phyloP scores from a whole-genome alignment of 2,329 filamentous ascomycete genomes.

The Exophiala sp. region DNA sequence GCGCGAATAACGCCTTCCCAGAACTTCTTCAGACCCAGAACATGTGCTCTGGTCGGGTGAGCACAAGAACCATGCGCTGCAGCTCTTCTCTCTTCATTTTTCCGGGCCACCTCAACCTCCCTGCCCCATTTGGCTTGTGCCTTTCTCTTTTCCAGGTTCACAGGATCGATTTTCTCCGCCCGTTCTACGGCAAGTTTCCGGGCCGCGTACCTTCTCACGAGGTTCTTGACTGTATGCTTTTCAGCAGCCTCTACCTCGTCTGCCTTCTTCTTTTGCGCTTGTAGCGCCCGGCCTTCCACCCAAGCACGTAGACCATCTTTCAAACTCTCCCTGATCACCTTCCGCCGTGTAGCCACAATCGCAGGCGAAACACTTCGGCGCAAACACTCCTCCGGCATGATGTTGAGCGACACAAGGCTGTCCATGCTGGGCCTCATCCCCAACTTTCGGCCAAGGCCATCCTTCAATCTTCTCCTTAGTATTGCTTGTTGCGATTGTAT shows the following conservation, averaged over 20 bases:
- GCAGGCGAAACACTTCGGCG: conserved; percentile 51
- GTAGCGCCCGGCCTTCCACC: conserved; percentile 48
- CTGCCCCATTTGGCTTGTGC: conserved; percentile 24
- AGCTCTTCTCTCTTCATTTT: conserved; percentile 20
- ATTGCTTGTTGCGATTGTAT: conserved; percentile 27
- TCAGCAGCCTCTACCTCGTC: conserved; percentile 35
- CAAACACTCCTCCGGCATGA: conserved; percentile 33
- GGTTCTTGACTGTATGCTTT: conserved; percentile 23
- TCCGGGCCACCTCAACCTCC: conserved; percentile 21
- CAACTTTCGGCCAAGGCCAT: conserved; percentile 26
- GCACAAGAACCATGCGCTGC: conserved; percentile 17
- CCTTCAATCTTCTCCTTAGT: conserved; percentile 20
- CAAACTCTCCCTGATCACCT: conserved; percentile 63
- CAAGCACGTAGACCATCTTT: conserved; percentile 65
- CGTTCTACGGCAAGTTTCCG: conserved; percentile 20
- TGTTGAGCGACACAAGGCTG: conserved; percentile 31
- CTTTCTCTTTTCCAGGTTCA: conserved; percentile 22
- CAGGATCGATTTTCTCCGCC: conserved; percentile 10
- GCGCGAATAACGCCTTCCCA: conserved; percentile 58
- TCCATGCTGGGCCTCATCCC: conserved; percentile 32
- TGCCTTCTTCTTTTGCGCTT: conserved; percentile 34
- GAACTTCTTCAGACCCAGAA: conserved; percentile 61
- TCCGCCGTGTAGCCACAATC: conserved; percentile 60
- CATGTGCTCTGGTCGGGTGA: conserved; percentile 40
- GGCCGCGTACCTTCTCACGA: conserved; percentile 25